These are phyloP conservation scores for Blastocystis sp. DNA, from an alignment of 352 stramenopile genomes.

Conservation along the genomic window DNA sequence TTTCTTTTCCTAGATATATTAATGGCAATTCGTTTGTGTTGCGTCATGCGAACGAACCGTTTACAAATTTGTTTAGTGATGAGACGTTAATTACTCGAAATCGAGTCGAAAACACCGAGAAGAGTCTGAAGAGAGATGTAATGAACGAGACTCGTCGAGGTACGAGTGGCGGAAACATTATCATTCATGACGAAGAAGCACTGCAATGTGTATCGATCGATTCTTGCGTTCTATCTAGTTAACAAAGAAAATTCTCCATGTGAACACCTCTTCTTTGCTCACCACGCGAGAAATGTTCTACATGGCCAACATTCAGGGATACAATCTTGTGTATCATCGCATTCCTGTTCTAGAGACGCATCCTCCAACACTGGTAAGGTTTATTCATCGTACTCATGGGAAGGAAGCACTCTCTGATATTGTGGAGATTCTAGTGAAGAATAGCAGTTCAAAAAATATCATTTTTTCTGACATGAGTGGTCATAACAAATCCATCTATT, in stretches of 20 bases:
- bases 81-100: conserved; percentile 71
- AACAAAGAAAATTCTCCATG: conserved; percentile 12
- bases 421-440: neutral
- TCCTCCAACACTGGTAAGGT: neutral
- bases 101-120: conserved; percentile 72
- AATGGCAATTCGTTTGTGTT: conserved; percentile 75
- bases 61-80: conserved; percentile 70
- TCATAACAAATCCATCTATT: conserved; percentile 29
- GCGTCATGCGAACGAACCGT: conserved; percentile 72
- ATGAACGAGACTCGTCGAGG: conserved; percentile 68
- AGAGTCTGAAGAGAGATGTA: conserved; percentile 75
- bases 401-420: conserved; percentile 41
- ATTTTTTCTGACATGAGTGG: conserved; percentile 49
- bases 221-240: neutral
- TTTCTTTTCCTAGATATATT: conserved; percentile 67
- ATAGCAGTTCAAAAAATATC: conserved; percentile 40
- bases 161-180: conserved; percentile 54
- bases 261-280: conserved; percentile 5
- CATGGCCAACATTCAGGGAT: neutral
- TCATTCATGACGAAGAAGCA: conserved; percentile 54
- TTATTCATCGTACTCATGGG: neutral
- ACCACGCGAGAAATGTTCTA: conserved; percentile 50
- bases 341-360: conserved; percentile 25
- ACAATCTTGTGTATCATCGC: neutral
- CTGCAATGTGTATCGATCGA: neutral